Evolutionary conservation across 495 filamentous ascomycete species (phyloP), one percentile per base, ranked within the genome.

Genomic region (Gamarada debralockiae): DNA sequence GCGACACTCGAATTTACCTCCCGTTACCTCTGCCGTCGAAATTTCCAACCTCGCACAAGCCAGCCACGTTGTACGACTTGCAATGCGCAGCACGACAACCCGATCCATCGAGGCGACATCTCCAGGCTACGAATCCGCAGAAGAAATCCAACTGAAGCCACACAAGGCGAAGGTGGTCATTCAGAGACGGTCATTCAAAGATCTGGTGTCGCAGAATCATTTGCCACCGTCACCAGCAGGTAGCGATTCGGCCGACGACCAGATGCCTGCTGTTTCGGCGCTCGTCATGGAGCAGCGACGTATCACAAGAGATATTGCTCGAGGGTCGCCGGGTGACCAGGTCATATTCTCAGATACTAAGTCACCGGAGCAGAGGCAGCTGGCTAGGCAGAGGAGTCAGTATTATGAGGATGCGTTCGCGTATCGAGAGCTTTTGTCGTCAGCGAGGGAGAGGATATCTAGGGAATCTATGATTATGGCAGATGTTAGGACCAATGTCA

Each of bases 401-500:
- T 85, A 80, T 60, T 87, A 81, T 56, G 78, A 75, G 22, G 83
- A 85, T 18, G 69, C 70, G 14, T 86, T 89, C 57, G 70, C 71
- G 7, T 62, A 74, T 43, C 77, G 81, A 52, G 77, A 80, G 51
- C 64, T 69, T 3, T 61, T 64, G 49, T 60, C 70, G n/a, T 72
- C 78, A 9, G 75, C 80, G 9, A 73, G 72, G 51, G 79, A 86
- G 39, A 74, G 79, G 24, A 69, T 89, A 18, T 65, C 68, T 14
- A 80, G 78, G 53, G 80, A 91, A 54, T 83, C 88, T 15, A 73
- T 86, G 47, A 78, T 96, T 48, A 76, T 88, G 50, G 87, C 84
- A 31, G 90, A 96, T 64, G 67, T 97, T 25, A 84, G 81, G 61
- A 89, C 89, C n/a, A 96, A 93, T 64, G 80, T 82, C 31, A 87